Evolutionary conservation across 106 monocot genomes (phyloP).

Genomic region (Apostasia shenzhenica): DNA sequence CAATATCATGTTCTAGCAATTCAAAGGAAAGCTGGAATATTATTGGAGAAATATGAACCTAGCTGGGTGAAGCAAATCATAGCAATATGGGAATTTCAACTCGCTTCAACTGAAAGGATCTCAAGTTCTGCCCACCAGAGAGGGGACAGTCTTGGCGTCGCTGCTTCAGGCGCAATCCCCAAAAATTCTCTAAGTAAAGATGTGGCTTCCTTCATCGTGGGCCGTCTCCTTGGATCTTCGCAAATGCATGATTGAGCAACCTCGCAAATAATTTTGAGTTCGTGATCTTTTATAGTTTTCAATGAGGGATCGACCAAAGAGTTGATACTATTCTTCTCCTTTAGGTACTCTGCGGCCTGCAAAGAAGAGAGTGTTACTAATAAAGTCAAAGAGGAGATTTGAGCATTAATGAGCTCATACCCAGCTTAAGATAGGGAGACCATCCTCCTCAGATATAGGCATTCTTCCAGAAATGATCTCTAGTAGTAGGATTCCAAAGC

Average conservation of each 20-base stretch:
- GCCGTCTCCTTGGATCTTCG: constrained; percentile 54
- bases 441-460: constrained; percentile 34
- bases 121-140: constrained; percentile 99
- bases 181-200: constrained; percentile 34
- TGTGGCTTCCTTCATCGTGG: constrained; percentile 54
- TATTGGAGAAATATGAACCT: too few species aligned
- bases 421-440: constrained; percentile 36
- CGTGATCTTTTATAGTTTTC: constrained; percentile 46
- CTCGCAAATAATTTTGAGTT: constrained; percentile 61
- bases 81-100: constrained; percentile 14
- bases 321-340: constrained; percentile 21
- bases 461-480: constrained; percentile 79
- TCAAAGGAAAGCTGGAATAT: too few species aligned
- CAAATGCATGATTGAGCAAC: constrained; percentile 50
- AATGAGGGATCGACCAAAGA: constrained; percentile 62
- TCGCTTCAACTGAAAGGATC: constrained; percentile 90
- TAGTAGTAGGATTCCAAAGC: constrained; percentile 68
- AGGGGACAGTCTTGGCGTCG: constrained; percentile 68
- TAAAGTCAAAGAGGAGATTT: too few species aligned
- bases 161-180: constrained; percentile 62
- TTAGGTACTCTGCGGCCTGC: constrained; percentile 63
- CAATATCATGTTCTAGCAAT: too few species aligned
- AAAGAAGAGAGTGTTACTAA: not conserved
- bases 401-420: constrained; percentile 18
- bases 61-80: too few species aligned